Conservation (phyloP, 768 basidiomycete species). For the Trametes elegans region DNA sequence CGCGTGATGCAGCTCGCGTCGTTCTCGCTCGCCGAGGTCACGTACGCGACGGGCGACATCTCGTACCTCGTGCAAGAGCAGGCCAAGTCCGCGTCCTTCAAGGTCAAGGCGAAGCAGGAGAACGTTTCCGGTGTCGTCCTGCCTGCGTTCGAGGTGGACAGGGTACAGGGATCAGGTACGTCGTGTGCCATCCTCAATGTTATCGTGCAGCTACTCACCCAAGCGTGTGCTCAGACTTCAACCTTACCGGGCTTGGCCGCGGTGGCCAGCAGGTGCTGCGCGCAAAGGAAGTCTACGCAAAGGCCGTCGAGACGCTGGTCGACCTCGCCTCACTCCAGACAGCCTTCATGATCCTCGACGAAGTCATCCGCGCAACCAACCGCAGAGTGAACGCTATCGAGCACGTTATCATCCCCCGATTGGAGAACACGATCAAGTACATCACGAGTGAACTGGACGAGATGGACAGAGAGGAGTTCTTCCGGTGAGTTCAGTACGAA, state of each 20-base stretch:
- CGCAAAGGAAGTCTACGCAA: conserved; percentile 96
- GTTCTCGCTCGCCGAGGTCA: conserved; percentile 98
- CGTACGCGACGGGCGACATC: conserved; percentile 96
- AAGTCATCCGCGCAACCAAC: conserved; percentile 99
- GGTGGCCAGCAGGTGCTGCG: conserved; percentile 95
- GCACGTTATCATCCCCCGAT: conserved; percentile 90
- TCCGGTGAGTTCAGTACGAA: conserved; percentile 52
- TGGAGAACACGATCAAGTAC: conserved; percentile 98
- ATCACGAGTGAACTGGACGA: conserved; percentile 97
- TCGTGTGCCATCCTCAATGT: not conserved
- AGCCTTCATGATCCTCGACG: conserved; percentile 97
- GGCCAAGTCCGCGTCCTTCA: conserved; percentile 87
- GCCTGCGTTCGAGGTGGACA: conserved; percentile 92
- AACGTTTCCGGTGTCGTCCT: conserved; percentile 97
- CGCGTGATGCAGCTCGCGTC: conserved; percentile 98
- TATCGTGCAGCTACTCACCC: not conserved
- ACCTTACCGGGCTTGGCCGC: conserved; percentile 92
- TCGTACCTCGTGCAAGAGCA: conserved; percentile 97
- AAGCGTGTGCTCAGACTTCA: conserved; percentile 64
- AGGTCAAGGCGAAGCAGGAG: conserved; percentile 93
- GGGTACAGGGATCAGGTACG: conserved; percentile 79
- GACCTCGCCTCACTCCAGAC: conserved; percentile 97
- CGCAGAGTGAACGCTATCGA: conserved; percentile 98
- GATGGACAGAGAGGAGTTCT: conserved; percentile 97
- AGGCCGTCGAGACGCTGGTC: conserved; percentile 95